These are phyloP conservation scores for Pseudogymnoascus destructans DNA, from an alignment of 2,329 filamentous ascomycete genomes.

Conservation along the genomic window DNA sequence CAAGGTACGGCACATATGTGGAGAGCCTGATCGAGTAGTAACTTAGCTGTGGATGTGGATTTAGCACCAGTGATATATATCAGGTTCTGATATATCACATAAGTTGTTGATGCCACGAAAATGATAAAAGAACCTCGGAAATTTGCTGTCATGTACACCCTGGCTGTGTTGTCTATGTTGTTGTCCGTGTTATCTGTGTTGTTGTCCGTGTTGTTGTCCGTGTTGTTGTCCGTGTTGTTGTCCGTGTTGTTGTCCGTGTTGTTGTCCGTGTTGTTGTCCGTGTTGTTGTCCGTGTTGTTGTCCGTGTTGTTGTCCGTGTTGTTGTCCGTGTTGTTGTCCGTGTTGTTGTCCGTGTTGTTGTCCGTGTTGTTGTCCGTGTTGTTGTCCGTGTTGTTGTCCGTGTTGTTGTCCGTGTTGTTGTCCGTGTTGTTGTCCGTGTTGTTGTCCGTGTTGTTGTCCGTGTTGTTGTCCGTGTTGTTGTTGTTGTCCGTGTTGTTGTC, in stretches of 20 bases:
- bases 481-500: background rate
- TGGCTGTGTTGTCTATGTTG: background rate
- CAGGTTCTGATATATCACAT: background rate
- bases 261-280: background rate
- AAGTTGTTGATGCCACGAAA: background rate
- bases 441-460: background rate
- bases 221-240: background rate
- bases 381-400: background rate
- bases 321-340: background rate
- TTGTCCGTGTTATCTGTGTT: background rate
- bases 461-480: background rate
- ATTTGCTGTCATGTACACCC: constrained; percentile 1
- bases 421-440: background rate
- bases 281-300: background rate
- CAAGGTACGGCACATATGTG: constrained; percentile 3
- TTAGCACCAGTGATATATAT: background rate
- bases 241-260: background rate
- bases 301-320: background rate
- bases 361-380: background rate
- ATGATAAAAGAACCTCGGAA: background rate
- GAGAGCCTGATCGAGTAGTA: background rate
- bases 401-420: background rate
- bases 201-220: background rate
- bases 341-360: background rate
- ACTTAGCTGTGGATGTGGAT: background rate